phyloP scores from a whole-genome alignment of 202 grass and related monocot species.

The Setaria italica region DNA sequence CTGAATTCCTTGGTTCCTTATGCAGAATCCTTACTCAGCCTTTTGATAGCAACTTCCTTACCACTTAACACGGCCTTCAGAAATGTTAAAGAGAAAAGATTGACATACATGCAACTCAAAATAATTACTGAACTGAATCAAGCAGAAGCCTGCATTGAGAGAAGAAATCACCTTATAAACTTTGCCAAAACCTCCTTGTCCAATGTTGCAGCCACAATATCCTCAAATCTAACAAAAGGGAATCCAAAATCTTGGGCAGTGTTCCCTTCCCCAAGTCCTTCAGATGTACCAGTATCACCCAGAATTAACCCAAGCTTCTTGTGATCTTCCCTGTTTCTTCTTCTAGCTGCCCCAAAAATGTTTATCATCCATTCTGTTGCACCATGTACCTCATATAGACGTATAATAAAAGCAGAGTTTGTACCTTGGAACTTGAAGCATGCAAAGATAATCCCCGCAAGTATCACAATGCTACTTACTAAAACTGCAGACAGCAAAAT shows the following conservation, averaged over 20 bases:
- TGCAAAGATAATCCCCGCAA: neutral
- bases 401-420: neutral
- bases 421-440: conserved; percentile 35
- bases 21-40: conserved; percentile 46
- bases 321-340: neutral
- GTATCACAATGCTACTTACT: neutral
- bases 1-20: conserved; percentile 54
- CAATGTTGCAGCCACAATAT: conserved; percentile 46
- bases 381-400: neutral
- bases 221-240: conserved; percentile 13
- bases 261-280: neutral
- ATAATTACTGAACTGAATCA: no score
- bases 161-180: conserved; percentile 53
- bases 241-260: neutral
- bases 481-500: neutral
- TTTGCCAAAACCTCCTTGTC: conserved; percentile 59
- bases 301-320: neutral
- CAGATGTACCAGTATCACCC: neutral
- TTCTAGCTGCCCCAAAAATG: neutral
- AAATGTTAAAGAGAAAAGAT: neutral
- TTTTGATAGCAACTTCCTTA: conserved; percentile 54
- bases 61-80: conserved; percentile 33
- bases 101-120: no score
- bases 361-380: neutral
- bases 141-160: no score